Conservation (phyloP, 2,329 filamentous ascomycete species). For the Triangularia setosa region DNA sequence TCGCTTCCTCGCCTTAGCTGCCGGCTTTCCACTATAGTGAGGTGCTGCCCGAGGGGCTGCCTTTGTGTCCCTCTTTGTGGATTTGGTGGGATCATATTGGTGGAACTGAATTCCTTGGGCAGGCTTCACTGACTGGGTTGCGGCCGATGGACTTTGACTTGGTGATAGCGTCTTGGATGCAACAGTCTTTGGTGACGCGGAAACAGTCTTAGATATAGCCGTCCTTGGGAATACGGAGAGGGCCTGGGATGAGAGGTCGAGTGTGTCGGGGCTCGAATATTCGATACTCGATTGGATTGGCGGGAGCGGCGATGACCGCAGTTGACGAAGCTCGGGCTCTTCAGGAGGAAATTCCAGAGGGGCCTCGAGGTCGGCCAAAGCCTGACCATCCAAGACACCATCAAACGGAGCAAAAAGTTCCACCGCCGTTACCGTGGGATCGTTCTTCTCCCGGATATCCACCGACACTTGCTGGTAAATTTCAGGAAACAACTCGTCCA, state of each 20-base stretch:
- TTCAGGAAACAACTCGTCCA: background rate
- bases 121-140: background rate
- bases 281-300: background rate
- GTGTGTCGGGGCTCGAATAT: background rate
- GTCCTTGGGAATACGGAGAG: background rate
- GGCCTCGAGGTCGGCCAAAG: background rate
- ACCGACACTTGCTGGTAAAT: background rate
- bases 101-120: background rate
- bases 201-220: background rate
- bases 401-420: background rate
- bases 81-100: background rate
- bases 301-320: background rate
- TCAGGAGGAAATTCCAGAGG: background rate
- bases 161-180: background rate
- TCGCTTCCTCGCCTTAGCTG: background rate
- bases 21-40: background rate
- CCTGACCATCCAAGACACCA: background rate
- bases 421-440: background rate
- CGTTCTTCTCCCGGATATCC: background rate
- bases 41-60: background rate
- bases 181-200: background rate
- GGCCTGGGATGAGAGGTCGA: background rate
- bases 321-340: background rate
- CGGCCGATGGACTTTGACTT: background rate
- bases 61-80: background rate